Conservation (phyloP, 345 rosid species). For the Microcos paniculata region DNA sequence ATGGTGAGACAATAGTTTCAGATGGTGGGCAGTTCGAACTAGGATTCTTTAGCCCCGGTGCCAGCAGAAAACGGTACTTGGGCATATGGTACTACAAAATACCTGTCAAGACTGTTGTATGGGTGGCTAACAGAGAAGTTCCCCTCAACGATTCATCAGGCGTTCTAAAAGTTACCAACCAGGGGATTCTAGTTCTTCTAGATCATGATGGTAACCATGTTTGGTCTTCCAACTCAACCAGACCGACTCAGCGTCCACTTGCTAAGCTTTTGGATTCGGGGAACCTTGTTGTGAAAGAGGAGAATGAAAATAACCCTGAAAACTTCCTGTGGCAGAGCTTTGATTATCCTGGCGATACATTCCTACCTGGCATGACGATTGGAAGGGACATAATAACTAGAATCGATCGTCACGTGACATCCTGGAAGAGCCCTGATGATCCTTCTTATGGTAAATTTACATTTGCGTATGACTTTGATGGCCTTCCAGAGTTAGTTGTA, state of each 20-base stretch:
- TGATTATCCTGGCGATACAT: conserved; percentile 43
- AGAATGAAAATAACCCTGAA: background rate
- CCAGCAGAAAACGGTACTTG: conserved; percentile 28
- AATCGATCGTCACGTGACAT: conserved; percentile 28
- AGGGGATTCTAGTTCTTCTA: conserved; percentile 28
- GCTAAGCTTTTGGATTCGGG: conserved; percentile 48
- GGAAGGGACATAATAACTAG: conserved; percentile 42
- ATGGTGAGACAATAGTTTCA: conserved; percentile 33
- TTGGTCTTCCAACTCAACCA: conserved; percentile 40
- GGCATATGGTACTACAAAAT: conserved; percentile 45
- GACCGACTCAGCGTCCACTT: conserved; percentile 24
- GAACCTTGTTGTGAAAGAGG: conserved; percentile 40
- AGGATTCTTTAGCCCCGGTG: conserved; percentile 32
- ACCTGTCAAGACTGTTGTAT: conserved; percentile 26
- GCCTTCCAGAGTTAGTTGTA: conserved; percentile 40
- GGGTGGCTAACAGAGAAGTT: conserved; percentile 49
- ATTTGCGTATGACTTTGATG: conserved; percentile 21
- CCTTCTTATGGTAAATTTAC: conserved; percentile 37
- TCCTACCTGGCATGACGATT: conserved; percentile 48
- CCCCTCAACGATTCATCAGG: conserved; percentile 38
- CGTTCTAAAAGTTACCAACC: conserved; percentile 17
- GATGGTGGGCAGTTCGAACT: conserved; percentile 24
- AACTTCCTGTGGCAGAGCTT: conserved; percentile 59
- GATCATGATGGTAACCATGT: conserved; percentile 10
- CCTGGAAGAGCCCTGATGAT: conserved; percentile 48